Percentiles rank a stretch among this genome's conserved stretches.
Evolutionary conservation across 768 basidiomycete species (phyloP).

Genomic region (Punctularia strigosozonata): DNA sequence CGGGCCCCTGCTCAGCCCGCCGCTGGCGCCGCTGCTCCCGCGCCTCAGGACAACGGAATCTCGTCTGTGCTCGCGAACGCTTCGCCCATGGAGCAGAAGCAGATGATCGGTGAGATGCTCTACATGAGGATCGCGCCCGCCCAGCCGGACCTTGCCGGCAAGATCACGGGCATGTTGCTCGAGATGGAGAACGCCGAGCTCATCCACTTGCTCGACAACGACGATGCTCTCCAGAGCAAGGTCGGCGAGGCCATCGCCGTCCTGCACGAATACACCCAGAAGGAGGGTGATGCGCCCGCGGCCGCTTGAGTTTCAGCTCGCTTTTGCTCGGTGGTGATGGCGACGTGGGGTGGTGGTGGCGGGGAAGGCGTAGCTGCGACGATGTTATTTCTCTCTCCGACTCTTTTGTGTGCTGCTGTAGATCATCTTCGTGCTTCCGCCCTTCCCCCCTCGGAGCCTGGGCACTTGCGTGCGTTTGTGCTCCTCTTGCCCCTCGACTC

Average conservation of each 20-base stretch:
- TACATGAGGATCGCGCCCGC: constrained; percentile 78
- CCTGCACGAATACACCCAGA: constrained; percentile 69
- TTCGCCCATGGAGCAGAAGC: constrained; percentile 84
- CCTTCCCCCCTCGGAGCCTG: constrained; percentile 10
- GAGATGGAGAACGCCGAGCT: constrained; percentile 98
- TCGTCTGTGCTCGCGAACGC: constrained; percentile 44
- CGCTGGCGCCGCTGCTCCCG: constrained; percentile 31
- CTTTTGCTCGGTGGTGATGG: background rate
- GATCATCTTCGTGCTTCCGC: constrained; percentile 23
- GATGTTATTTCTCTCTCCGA: constrained; percentile 19
- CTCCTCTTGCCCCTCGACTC: constrained; percentile 16
- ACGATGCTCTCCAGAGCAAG: constrained; percentile 79
- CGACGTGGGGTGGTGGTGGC: background rate
- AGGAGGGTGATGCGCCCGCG: constrained; percentile 23
- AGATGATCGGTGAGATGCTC: constrained; percentile 94
- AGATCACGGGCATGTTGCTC: constrained; percentile 97
- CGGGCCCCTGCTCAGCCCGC: constrained; percentile 38
- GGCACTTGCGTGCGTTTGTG: constrained; percentile 11
- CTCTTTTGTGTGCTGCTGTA: constrained; percentile 30
- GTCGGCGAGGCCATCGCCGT: constrained; percentile 86
- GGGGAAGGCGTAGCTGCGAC: background rate
- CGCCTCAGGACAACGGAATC: constrained; percentile 23
- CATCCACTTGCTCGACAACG: constrained; percentile 73
- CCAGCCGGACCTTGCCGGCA: constrained; percentile 91
- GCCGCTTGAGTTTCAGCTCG: background rate